These are phyloP conservation scores for Aspergillus fischeri DNA, from an alignment of 2,329 filamentous ascomycete species.

Conservation along the genomic window DNA sequence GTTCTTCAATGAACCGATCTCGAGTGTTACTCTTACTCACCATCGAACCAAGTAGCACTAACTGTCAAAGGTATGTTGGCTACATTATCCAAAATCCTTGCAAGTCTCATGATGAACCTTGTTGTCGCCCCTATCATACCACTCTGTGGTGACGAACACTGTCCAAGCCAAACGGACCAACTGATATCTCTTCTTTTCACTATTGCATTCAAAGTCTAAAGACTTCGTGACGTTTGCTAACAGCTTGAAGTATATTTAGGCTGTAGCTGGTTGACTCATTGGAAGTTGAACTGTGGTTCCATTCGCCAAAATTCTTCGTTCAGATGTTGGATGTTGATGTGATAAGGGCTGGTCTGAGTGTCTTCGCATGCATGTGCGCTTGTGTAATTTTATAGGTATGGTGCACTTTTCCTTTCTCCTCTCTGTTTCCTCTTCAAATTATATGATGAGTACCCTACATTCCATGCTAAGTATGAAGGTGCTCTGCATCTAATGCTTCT, in stretches of 20 bases:
- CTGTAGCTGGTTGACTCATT: constrained; percentile 1
- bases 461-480: constrained; percentile 63
- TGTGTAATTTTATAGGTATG: constrained; percentile 18
- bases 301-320: background rate
- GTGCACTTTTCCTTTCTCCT: constrained; percentile 13
- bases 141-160: constrained; percentile 56
- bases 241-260: constrained; percentile 15
- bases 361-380: background rate
- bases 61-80: constrained; percentile 24
- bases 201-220: constrained; percentile 8
- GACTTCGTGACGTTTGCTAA: constrained; percentile 22
- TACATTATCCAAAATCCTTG: constrained; percentile 6
- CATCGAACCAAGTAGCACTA: constrained; percentile 1
- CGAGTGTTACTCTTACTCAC: background rate
- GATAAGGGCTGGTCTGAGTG: background rate
- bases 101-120: constrained; percentile 51
- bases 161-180: constrained; percentile 59
- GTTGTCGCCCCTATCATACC: constrained; percentile 63
- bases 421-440: constrained; percentile 16
- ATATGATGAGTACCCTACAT: constrained; percentile 54
- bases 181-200: constrained; percentile 38
- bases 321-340: background rate
- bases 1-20: constrained; percentile 1
- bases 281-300: background rate
- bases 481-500: constrained; percentile 48